Conservation (phyloP, 164 flowering plant genomes). For the Magnolia changhungtana region DNA sequence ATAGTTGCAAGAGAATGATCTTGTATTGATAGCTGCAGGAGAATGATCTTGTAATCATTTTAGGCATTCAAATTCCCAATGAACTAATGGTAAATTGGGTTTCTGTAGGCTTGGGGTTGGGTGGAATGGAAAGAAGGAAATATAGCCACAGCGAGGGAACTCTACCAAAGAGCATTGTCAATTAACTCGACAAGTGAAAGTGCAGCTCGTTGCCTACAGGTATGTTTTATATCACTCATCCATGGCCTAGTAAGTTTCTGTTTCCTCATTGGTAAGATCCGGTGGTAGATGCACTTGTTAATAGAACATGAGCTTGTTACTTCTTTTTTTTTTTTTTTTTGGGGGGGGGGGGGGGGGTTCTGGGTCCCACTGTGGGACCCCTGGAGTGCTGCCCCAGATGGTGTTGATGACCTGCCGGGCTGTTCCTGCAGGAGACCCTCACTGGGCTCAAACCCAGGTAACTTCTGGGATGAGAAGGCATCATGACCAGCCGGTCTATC, state of each 20-base stretch:
- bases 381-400: too few species aligned
- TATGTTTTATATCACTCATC: conserved; percentile 3
- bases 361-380: too few species aligned
- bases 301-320: not conserved
- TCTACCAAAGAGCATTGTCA: conserved; percentile 74
- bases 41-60: not conserved
- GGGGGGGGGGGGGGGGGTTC: too few species aligned
- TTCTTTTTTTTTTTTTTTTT: not conserved
- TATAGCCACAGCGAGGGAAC: conserved; percentile 62
- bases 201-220: conserved; percentile 98
- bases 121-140: conserved; percentile 99
- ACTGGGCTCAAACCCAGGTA: too few species aligned
- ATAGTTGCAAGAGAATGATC: too few species aligned
- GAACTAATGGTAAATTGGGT: conserved; percentile 10
- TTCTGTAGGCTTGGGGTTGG: conserved; percentile 97
- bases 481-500: too few species aligned
- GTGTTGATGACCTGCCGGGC: too few species aligned
- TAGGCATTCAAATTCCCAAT: not conserved
- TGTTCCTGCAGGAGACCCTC: too few species aligned
- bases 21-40: not conserved
- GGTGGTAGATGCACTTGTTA: not conserved
- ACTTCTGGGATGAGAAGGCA: too few species aligned
- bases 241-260: not conserved
- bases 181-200: conserved; percentile 72
- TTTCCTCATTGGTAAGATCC: not conserved